phyloP scores from a whole-genome alignment of 495 filamentous ascomycete genomes.

The Neurospora cerealis region DNA sequence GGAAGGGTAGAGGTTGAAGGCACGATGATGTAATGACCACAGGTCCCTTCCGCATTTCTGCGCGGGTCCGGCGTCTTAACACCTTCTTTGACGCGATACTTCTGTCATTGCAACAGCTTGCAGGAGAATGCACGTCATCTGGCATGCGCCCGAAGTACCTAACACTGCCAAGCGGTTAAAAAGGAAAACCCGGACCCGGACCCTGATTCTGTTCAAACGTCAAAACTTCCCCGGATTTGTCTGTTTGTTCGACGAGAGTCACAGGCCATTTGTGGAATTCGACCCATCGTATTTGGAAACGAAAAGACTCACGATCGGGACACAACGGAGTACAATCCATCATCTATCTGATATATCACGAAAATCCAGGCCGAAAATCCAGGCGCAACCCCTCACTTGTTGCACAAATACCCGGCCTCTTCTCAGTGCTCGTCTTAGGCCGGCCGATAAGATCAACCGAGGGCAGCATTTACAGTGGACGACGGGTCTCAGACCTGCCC shows the following conservation, averaged over 20 bases:
- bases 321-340: not conserved
- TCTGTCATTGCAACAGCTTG: not conserved
- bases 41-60: not conserved
- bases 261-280: not conserved
- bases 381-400: not conserved
- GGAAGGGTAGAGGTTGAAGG: not conserved
- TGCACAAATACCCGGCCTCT: not conserved
- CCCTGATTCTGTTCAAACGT: not conserved
- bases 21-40: conserved; percentile 2
- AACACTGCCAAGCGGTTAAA: not conserved
- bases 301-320: not conserved
- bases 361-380: not conserved
- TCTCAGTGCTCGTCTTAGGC: not conserved
- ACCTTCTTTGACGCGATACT: not conserved
- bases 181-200: not conserved
- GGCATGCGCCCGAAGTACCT: not conserved
- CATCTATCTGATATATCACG: not conserved
- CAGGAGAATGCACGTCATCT: not conserved
- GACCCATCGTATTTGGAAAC: not conserved
- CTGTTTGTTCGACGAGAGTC: not conserved
- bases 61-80: not conserved
- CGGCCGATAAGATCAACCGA: not conserved
- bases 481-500: not conserved
- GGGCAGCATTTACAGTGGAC: not conserved
- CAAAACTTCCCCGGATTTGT: not conserved